These are phyloP conservation scores for Symbiodinium natans DNA, from an alignment of 73 alveolate species.

Conservation along the genomic window DNA sequence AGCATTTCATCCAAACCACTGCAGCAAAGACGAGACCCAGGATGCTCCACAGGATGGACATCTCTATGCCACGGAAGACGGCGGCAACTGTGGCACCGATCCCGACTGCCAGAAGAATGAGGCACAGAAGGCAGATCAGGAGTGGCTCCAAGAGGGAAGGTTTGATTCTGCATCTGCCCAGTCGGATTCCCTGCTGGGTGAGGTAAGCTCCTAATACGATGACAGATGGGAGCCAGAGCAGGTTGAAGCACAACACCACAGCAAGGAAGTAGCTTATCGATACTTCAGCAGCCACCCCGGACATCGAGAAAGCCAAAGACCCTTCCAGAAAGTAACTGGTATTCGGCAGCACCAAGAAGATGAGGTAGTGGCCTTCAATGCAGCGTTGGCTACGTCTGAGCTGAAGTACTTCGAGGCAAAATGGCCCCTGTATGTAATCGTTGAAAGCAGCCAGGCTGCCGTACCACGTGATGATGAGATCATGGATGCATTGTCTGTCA, in stretches of 20 bases:
- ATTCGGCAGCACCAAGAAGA: not conserved
- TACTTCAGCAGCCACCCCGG: not conserved
- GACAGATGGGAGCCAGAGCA: conserved; percentile 1
- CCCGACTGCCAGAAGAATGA: not conserved
- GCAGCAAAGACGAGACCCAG: not conserved
- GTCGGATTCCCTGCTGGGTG: not conserved
- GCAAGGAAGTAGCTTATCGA: not conserved
- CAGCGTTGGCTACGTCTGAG: not conserved
- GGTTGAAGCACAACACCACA: not conserved
- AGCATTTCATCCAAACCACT: not conserved
- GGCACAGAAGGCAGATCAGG: not conserved
- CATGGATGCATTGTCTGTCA: conserved; percentile 34
- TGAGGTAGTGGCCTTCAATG: conserved; percentile 6
- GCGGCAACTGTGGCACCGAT: not conserved
- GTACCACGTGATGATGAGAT: conserved; percentile 34
- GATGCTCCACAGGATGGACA: conserved; percentile 7
- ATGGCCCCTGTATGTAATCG: conserved; percentile 14
- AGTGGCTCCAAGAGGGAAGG: not conserved
- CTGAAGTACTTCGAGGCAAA: conserved; percentile 8
- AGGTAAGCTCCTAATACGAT: not conserved
- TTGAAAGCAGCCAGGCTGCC: conserved; percentile 10
- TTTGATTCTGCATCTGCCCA: not conserved
- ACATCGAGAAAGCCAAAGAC: not conserved
- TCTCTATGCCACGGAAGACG: not conserved
- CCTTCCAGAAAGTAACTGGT: not conserved